These are phyloP conservation scores for Nakazawaea holstii DNA, from an alignment of 805 yeast species.

Conservation along the genomic window DNA sequence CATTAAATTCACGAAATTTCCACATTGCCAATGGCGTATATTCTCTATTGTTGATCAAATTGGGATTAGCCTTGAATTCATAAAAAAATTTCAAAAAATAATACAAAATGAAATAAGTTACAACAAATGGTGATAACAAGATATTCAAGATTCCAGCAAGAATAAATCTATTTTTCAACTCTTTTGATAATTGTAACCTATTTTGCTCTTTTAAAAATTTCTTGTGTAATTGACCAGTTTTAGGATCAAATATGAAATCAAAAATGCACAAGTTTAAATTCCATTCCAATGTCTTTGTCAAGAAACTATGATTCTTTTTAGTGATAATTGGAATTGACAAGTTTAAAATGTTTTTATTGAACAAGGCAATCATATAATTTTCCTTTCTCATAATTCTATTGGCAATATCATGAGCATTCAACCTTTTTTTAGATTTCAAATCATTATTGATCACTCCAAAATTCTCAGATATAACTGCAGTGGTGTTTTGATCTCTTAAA, in stretches of 20 bases:
- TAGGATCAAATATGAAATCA: slow-evolving; percentile 75
- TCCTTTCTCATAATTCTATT: slow-evolving; percentile 95
- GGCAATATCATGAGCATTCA: slow-evolving; percentile 92
- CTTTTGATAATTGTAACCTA: slow-evolving; percentile 59
- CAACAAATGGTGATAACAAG: slow-evolving; percentile 79
- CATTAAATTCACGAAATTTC: slow-evolving; percentile 93
- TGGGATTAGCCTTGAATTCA: slow-evolving; percentile 86
- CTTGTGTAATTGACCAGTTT: slow-evolving; percentile 75
- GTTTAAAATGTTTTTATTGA: slow-evolving; percentile 72
- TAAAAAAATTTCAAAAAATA: slow-evolving; percentile 90
- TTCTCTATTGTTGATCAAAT: slow-evolving; percentile 74
- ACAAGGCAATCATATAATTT: slow-evolving; percentile 85
- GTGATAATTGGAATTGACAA: slow-evolving; percentile 51
- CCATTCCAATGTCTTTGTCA: slow-evolving; percentile 93
- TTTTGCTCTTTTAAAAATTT: slow-evolving; percentile 66
- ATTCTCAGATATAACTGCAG: slow-evolving; percentile 53
- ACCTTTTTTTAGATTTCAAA: slow-evolving; percentile 61
- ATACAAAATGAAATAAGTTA: slow-evolving; percentile 72
- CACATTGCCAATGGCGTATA: slow-evolving; percentile 94
- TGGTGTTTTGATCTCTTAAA: slow-evolving; percentile 78
- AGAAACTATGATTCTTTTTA: slow-evolving; percentile 19
- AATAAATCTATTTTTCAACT: slow-evolving; percentile 72
- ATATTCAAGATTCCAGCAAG: slow-evolving; percentile 85
- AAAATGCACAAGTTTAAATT: slow-evolving; percentile 82
- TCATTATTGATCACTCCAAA: slow-evolving; percentile 36